These are phyloP conservation scores for Ashbya aceris DNA, from an alignment of 1,139 yeast genomes.

Conservation along the genomic window DNA sequence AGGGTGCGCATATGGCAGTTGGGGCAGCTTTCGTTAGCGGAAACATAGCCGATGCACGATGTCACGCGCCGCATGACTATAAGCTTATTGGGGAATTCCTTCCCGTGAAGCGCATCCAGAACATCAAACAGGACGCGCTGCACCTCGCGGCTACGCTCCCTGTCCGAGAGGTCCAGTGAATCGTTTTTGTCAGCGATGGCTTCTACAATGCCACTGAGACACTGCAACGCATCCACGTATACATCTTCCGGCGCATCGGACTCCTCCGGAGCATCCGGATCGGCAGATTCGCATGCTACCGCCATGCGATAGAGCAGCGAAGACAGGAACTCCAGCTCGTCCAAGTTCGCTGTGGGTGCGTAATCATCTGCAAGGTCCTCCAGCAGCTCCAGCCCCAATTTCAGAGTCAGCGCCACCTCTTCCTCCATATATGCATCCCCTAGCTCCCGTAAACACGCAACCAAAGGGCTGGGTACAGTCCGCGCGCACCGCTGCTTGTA, in stretches of 20 bases:
- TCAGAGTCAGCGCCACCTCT: conserved; percentile 10
- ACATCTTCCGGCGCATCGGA: conserved; percentile 10
- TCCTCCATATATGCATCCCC: conserved; percentile 13
- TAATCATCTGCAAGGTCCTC: conserved; percentile 12
- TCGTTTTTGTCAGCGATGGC: conserved; percentile 11
- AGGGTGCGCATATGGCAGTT: conserved; percentile 16
- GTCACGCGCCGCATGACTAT: conserved; percentile 24
- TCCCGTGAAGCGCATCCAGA: conserved; percentile 13
- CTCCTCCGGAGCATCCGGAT: not conserved
- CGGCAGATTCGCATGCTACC: not conserved
- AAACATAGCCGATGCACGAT: conserved; percentile 20
- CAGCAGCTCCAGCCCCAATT: conserved; percentile 18
- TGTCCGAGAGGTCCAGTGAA: conserved; percentile 10
- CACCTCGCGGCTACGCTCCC: conserved; percentile 6
- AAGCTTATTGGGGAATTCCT: conserved; percentile 21
- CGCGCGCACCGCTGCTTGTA: conserved; percentile 13
- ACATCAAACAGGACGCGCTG: conserved; percentile 16
- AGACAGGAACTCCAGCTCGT: conserved; percentile 6
- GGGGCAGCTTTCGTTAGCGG: conserved; percentile 16
- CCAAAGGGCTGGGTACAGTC: conserved; percentile 12
- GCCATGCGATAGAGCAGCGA: not conserved
- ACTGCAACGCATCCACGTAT: conserved; percentile 14
- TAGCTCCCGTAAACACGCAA: conserved; percentile 9
- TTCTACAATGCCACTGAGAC: conserved; percentile 16
- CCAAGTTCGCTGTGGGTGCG: conserved; percentile 6